These are phyloP conservation scores for Globisporangium nagaii DNA, from an alignment of 352 stramenopile genomes.

Conservation along the genomic window DNA sequence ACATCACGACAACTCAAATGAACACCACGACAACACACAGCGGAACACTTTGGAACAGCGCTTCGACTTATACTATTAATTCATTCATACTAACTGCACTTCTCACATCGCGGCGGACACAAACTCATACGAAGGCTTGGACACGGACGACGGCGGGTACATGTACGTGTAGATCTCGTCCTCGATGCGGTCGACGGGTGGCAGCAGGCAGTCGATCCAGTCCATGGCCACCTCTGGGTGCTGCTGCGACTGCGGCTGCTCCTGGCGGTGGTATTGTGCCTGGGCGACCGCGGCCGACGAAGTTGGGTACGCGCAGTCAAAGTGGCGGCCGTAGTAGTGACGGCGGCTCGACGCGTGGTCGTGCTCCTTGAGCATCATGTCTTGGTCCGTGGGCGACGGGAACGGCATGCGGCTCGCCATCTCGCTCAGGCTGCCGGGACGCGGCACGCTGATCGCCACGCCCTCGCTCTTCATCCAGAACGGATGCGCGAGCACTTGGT, in stretches of 20 bases:
- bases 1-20: no score
- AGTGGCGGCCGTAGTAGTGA: slow-evolving; percentile 8
- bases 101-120: slow-evolving; percentile 19
- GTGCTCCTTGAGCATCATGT: slow-evolving; percentile 32
- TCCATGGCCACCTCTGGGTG: slow-evolving; percentile 36
- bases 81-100: no score
- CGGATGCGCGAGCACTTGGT: slow-evolving; percentile 1
- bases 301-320: background rate
- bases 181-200: slow-evolving; percentile 21
- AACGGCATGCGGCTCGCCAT: slow-evolving; percentile 11
- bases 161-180: slow-evolving; percentile 39
- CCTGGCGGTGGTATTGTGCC: background rate
- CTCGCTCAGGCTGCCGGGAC: slow-evolving; percentile 12
- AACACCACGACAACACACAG: no score
- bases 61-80: no score
- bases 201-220: slow-evolving; percentile 54
- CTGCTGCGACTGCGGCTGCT: slow-evolving; percentile 7
- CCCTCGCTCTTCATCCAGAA: slow-evolving; percentile 15
- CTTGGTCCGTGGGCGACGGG: slow-evolving; percentile 15
- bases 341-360: slow-evolving; percentile 18
- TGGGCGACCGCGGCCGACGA: background rate
- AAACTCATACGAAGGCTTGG: slow-evolving; percentile 27
- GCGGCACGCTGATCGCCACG: slow-evolving; percentile 20
- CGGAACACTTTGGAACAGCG: no score
- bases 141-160: slow-evolving; percentile 22